Conservation (phyloP, 2,329 filamentous ascomycete genomes). For the Cercospora zeina region DNA sequence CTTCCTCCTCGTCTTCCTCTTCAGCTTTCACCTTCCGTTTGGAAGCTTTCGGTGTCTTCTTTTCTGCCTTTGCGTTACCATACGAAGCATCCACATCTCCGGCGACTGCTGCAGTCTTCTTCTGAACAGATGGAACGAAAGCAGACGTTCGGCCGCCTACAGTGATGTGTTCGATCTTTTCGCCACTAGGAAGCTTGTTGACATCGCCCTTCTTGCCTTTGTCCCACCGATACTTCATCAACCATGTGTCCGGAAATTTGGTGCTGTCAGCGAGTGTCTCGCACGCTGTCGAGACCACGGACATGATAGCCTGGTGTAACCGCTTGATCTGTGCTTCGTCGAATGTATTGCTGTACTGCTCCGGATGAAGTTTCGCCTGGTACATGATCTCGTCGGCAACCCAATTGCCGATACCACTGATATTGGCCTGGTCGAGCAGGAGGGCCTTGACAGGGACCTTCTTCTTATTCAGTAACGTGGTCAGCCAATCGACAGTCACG, state of each 20-base stretch:
- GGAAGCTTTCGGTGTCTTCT: slow-evolving; percentile 35
- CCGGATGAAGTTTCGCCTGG: slow-evolving; percentile 83
- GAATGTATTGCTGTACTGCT: slow-evolving; percentile 87
- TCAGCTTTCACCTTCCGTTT: slow-evolving; percentile 42
- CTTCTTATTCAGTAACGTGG: slow-evolving; percentile 68
- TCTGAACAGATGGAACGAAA: slow-evolving; percentile 80
- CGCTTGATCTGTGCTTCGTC: slow-evolving; percentile 67
- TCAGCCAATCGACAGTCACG: slow-evolving; percentile 75
- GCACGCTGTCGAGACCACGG: slow-evolving; percentile 78
- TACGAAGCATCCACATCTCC: slow-evolving; percentile 46
- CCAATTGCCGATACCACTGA: slow-evolving; percentile 96
- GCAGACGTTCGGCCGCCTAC: slow-evolving; percentile 92
- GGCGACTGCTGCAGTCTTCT: slow-evolving; percentile 67
- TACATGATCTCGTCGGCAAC: slow-evolving; percentile 94
- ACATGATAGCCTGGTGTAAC: slow-evolving; percentile 71
- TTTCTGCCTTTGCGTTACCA: slow-evolving; percentile 23
- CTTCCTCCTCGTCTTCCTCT: slow-evolving; percentile 29
- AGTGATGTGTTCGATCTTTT: slow-evolving; percentile 80
- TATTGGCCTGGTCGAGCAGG: slow-evolving; percentile 80
- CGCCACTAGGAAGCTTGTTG: slow-evolving; percentile 73
- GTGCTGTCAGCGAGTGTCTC: slow-evolving; percentile 78
- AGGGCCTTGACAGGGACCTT: slow-evolving; percentile 87
- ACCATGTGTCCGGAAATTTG: slow-evolving; percentile 80
- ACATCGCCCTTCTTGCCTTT: slow-evolving; percentile 76
- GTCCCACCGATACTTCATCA: slow-evolving; percentile 62